Evolutionary conservation across 1,139 yeast genomes (phyloP).

Genomic region (Taphrina betulina): DNA sequence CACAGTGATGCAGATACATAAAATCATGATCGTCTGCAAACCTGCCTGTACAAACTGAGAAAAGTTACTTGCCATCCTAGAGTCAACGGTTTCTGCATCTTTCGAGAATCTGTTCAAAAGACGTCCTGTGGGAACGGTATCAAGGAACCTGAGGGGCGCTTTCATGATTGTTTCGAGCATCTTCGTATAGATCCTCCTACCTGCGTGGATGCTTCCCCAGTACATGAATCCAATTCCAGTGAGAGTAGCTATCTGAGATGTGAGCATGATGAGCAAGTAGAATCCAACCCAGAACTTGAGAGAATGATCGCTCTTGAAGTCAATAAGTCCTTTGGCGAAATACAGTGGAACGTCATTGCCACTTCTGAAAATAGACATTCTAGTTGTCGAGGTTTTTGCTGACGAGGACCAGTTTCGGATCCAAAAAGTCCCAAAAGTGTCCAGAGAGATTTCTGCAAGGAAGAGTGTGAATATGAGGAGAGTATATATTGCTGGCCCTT

Average conservation of each 20-base stretch:
- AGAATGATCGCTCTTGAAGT: not conserved
- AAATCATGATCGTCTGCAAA: conserved; percentile 66
- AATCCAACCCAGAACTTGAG: conserved; percentile 59
- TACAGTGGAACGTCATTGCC: not conserved
- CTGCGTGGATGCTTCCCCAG: conserved; percentile 73
- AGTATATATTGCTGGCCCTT: conserved; percentile 63
- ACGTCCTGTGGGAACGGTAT: conserved; percentile 92
- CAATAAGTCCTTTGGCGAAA: not conserved
- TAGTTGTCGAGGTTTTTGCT: not conserved
- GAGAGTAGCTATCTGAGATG: conserved; percentile 41
- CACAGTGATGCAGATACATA: conserved; percentile 69
- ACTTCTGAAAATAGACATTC: not conserved
- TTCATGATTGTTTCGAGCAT: conserved; percentile 65
- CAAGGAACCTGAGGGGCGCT: conserved; percentile 85
- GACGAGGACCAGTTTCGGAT: conserved; percentile 67
- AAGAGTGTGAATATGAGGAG: conserved; percentile 51
- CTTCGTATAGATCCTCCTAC: conserved; percentile 67
- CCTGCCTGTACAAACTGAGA: conserved; percentile 46
- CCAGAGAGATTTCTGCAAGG: conserved; percentile 56
- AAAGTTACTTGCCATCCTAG: conserved; percentile 60
- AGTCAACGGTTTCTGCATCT: conserved; percentile 72
- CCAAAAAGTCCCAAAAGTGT: conserved; percentile 79
- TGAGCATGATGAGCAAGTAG: conserved; percentile 56
- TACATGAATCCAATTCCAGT: conserved; percentile 57
- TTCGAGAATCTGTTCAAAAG: conserved; percentile 95